Base-by-base conservation (phyloP, 352 stramenopile genomes). In the Vaucheria bursata region DNA sequence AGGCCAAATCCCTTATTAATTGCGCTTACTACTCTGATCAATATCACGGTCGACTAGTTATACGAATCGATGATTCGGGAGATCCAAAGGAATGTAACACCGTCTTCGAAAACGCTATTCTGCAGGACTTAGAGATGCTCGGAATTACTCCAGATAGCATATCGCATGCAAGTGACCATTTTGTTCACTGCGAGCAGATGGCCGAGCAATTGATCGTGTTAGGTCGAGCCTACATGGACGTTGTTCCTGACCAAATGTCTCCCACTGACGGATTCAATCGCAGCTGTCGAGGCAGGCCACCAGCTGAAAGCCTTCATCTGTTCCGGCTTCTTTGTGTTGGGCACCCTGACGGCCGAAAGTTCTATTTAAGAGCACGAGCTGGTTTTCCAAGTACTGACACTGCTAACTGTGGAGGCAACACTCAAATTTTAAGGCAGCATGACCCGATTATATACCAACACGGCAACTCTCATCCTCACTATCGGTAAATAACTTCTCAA, bases 141-240 rank as follows among this genome's bases (percentile, higher is more conserved):
- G 65, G 65, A 12, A 40, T 72, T 7, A 35, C 31, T 1, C 65
- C 65, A 7, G 65, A 72, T 8, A 12, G n/a, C 1, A 29, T 77
- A 1, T 45, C 72, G 25, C 39, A 76, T 6, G 76, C 72, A 8
- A 76, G 45, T 32, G 72, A 77, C 50, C 36, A 73, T 25, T 77
- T 77, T 49, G 72, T 73, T 2, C 31, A n/a, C 31, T 77, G 72
- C 72, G 45, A 77, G 29, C 32, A 45, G 72, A 66, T 77, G 72
- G 70, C 70, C 2, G n/a, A 75, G 18, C 6, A 37, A 1, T 31
- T 75, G 1, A 75, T 75, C 34, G 33, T 75, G n/a, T 6, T 31
- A 5, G 70, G 70, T 1, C 36, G 29, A 29, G 70, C 70, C 6
- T 75, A 75, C 37, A 75, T 75, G 5, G 70, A 75, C 53, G 2